Conservation (phyloP, 345 rosid genomes). For the Acer yangbiense region DNA sequence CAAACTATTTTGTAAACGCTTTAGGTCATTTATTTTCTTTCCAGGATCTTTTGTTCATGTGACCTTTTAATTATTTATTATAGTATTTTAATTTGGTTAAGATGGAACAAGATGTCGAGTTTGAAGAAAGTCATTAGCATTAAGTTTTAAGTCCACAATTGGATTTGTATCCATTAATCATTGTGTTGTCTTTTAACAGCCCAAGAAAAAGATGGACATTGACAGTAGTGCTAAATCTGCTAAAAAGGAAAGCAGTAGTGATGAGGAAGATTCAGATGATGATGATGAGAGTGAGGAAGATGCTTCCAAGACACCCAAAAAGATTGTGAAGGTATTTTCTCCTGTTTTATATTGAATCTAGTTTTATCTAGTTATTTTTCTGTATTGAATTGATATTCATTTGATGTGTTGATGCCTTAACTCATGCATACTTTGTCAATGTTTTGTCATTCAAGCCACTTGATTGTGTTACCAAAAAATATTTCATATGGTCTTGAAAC, state of each 20-base stretch:
- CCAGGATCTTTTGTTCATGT: neutral
- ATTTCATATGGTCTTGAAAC: too few relatives aligned
- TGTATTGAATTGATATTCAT: too few relatives aligned
- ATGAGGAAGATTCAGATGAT: conserved; percentile 46
- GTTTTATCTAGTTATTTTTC: too few relatives aligned
- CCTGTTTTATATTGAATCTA: too few relatives aligned
- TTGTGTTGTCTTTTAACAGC: neutral
- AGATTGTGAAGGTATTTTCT: too few relatives aligned
- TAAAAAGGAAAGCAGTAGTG: conserved; percentile 54
- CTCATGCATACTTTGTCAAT: too few relatives aligned
- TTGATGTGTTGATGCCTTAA: too few relatives aligned
- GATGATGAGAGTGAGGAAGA: conserved; percentile 56
- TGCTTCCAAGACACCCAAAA: conserved; percentile 29
- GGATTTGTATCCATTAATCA: neutral
- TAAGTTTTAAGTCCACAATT: neutral
- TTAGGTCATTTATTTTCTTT: neutral
- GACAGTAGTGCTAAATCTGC: conserved; percentile 30
- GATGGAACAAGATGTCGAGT: neutral
- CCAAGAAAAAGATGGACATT: conserved; percentile 30
- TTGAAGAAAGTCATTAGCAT: neutral
- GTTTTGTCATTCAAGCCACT: too few relatives aligned
- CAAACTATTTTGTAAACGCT: neutral
- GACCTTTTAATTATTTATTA: neutral
- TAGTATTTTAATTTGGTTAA: neutral
- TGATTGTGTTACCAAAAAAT: too few relatives aligned